Evolutionary conservation across 2,329 filamentous ascomycete species (phyloP).

Genomic region (Microdochium nivale): DNA sequence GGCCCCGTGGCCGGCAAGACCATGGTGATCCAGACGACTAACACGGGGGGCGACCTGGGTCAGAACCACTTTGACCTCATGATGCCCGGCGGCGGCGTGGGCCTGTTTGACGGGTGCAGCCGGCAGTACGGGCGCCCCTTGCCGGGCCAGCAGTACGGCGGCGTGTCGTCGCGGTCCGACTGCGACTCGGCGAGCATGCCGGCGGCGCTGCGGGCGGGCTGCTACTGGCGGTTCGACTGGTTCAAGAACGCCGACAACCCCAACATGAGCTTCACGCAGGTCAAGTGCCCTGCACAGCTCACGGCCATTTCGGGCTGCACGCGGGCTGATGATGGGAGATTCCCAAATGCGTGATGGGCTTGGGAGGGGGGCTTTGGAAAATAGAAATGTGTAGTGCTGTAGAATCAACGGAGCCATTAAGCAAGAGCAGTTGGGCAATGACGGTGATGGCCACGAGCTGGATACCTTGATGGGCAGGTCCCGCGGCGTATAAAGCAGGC

Average conservation of each 20-base stretch:
- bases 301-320: conserved; percentile 32
- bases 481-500: not conserved
- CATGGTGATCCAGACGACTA: conserved; percentile 49
- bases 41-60: conserved; percentile 44
- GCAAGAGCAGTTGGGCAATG: not conserved
- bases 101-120: conserved; percentile 36
- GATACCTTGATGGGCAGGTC: conserved; percentile 1
- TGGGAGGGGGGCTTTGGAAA: not conserved
- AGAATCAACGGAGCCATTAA: not conserved
- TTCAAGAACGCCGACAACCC: conserved; percentile 41
- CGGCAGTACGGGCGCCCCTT: conserved; percentile 28
- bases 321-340: conserved; percentile 10
- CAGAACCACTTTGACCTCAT: conserved; percentile 43
- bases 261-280: conserved; percentile 32
- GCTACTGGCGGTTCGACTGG: conserved; percentile 45
- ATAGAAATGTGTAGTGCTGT: not conserved
- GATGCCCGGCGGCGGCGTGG: conserved; percentile 39
- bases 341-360: not conserved
- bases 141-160: conserved; percentile 36
- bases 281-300: conserved; percentile 36
- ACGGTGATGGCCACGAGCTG: not conserved
- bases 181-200: conserved; percentile 32
- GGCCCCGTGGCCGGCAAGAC: conserved; percentile 40
- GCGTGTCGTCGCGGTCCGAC: conserved; percentile 26
- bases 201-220: conserved; percentile 30